A percentile compares a stretch with the other conserved stretches of the same genome.
phyloP scores from a whole-genome alignment of 495 filamentous ascomycete species.

The Tuber umbilicatum region DNA sequence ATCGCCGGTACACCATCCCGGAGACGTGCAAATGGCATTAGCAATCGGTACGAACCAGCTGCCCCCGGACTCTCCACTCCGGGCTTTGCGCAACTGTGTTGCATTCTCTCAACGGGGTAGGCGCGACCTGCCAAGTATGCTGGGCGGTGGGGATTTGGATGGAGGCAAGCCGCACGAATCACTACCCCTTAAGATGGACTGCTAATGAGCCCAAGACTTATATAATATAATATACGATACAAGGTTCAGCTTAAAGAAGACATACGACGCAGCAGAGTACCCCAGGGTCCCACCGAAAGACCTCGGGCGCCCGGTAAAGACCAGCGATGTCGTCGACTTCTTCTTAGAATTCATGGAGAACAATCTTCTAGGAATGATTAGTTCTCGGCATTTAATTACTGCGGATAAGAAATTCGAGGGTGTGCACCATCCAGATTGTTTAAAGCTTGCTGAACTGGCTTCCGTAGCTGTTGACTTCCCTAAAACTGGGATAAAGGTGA shows the following conservation, averaged over 20 bases:
- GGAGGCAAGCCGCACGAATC: slow-evolving; percentile 44
- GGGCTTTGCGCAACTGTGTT: slow-evolving; percentile 61
- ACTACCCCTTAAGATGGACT: neutral
- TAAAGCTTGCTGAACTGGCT: slow-evolving; percentile 60
- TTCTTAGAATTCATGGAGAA: slow-evolving; percentile 75
- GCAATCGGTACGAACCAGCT: slow-evolving; percentile 46
- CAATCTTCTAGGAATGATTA: slow-evolving; percentile 65
- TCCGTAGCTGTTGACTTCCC: slow-evolving; percentile 78
- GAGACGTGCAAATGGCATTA: slow-evolving; percentile 63
- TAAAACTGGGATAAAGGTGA: slow-evolving; percentile 68
- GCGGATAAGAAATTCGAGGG: slow-evolving; percentile 58
- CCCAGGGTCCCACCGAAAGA: slow-evolving; percentile 50
- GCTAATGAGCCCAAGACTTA: slow-evolving; percentile 48
- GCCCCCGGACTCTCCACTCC: slow-evolving; percentile 56
- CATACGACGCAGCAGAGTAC: slow-evolving; percentile 60
- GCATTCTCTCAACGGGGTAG: slow-evolving; percentile 63
- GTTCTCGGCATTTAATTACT: slow-evolving; percentile 58
- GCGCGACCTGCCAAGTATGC: slow-evolving; percentile 67
- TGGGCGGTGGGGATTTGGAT: slow-evolving; percentile 76
- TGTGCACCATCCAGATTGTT: slow-evolving; percentile 53
- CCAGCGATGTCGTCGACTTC: slow-evolving; percentile 64
- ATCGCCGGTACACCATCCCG: slow-evolving; percentile 69
- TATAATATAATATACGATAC: slow-evolving; percentile 69
- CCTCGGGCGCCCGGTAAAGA: slow-evolving; percentile 52
- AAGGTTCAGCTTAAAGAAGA: slow-evolving; percentile 43